Base-by-base conservation (phyloP, 1,284 basidiomycete species). In the Rhodotorula sp. region DNA sequence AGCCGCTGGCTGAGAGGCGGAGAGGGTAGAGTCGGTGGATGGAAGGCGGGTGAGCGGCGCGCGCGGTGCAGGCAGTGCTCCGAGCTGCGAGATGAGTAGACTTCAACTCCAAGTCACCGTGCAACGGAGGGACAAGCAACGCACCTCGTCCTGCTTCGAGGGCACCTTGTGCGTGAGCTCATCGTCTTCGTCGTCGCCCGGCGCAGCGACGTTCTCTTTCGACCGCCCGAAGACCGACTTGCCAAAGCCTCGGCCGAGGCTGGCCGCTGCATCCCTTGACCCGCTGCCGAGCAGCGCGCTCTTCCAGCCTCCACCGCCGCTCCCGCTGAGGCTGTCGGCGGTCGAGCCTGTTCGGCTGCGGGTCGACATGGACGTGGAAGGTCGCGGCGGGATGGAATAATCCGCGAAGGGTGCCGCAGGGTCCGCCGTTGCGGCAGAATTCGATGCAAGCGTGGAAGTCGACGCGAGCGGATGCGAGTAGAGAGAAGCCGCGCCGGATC, bases 281-380 rank as follows among this genome's bases (percentile, higher is more conserved):
- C 59, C 25, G n/a, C 17, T 54, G 8, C 34, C 19, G 9, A 25
- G 3, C 16, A 12, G 14, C 44, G 27, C 14, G 27, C 41, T 61
- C 48, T 61, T 65, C 68, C 63, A 65, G 7, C 59, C 68, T 21
- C 50, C 59, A 1, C 34, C 63, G 9, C 42, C 60, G 34, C 58
- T 45, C 12, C 68, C 46, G 41, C n/a, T 27, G 12, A 45, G 45
- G 45, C 42, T 23, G 4, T 61, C 63, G 8, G 54, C 46, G 19
- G 34, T 34, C 34, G 34, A 34, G 34, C 34, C 34, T 34, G 34
- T 34, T 34, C 70, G 58, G 34, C 63, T 56, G 25, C 70, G 50
- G 2, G 58, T 59, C 59, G 70, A 72, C 66, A 72, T 66, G 27
- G 60, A 55, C 8, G 70, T 72, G 13, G 55, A 53, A 1, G 66